phyloP scores from a whole-genome alignment of 1,284 basidiomycete species.

The Cryptococcus depauperatus region DNA sequence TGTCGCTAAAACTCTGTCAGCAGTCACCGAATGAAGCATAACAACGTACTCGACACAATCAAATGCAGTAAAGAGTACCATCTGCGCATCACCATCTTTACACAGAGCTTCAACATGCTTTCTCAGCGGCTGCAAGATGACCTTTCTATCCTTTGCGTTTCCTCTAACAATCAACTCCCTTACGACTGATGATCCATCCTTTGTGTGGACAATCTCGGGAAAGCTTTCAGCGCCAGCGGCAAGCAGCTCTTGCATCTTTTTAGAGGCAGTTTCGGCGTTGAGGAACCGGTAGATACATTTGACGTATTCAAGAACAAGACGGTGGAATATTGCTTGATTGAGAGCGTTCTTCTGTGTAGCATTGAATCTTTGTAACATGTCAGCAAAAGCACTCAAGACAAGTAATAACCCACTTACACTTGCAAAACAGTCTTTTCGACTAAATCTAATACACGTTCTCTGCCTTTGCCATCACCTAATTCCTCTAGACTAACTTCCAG shows the following conservation, averaged over 20 bases:
- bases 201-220: conserved; percentile 85
- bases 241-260: conserved; percentile 45
- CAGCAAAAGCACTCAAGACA: background rate
- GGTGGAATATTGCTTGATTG: conserved; percentile 74
- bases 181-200: conserved; percentile 71
- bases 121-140: conserved; percentile 73
- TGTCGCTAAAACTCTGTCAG: conserved; percentile 54
- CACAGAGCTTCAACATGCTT: conserved; percentile 79
- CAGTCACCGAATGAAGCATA: too few species aligned
- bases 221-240: conserved; percentile 53
- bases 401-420: conserved; percentile 53
- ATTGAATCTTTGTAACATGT: conserved; percentile 56
- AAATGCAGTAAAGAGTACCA: conserved; percentile 76
- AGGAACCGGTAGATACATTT: conserved; percentile 41
- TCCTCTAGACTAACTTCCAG: conserved; percentile 60
- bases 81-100: conserved; percentile 73
- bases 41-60: conserved; percentile 70
- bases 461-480: conserved; percentile 53
- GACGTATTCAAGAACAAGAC: conserved; percentile 50
- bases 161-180: conserved; percentile 72
- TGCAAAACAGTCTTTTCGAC: conserved; percentile 64
- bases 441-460: conserved; percentile 58
- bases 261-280: conserved; percentile 33
- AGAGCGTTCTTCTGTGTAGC: conserved; percentile 80
- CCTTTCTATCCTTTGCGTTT: conserved; percentile 62